Percentiles rank a stretch among this genome's conserved stretches.
Conservation (phyloP, 345 rosid genomes). For the Sonneratia caseolaris region DNA sequence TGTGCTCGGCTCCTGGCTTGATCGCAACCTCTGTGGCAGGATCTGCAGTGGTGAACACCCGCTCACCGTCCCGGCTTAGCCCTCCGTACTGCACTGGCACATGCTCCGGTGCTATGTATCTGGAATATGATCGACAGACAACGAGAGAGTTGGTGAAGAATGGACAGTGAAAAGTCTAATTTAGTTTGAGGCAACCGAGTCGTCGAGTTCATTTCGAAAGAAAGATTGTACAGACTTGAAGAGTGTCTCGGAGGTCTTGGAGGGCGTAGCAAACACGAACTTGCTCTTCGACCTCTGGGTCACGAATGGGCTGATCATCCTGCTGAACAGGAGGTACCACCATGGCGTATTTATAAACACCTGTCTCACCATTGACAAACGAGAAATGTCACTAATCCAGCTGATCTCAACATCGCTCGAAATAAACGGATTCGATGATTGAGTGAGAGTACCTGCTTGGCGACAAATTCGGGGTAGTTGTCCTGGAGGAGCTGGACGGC, state of each 20-base stretch:
- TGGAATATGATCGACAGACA: slow-evolving; percentile 7
- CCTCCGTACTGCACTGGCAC: slow-evolving; percentile 66
- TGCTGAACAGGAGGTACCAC: slow-evolving; percentile 62
- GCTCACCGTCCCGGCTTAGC: slow-evolving; percentile 44
- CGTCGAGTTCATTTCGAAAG: not conserved
- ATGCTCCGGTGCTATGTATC: slow-evolving; percentile 59
- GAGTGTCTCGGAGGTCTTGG: slow-evolving; percentile 54
- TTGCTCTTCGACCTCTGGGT: slow-evolving; percentile 70
- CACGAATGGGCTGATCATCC: slow-evolving; percentile 62
- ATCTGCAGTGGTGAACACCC: slow-evolving; percentile 42
- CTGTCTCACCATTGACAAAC: slow-evolving; percentile 15
- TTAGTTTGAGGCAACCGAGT: not conserved
- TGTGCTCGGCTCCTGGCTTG: slow-evolving; percentile 58
- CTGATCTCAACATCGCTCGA: slow-evolving; percentile 1
- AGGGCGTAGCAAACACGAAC: slow-evolving; percentile 51
- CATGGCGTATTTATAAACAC: slow-evolving; percentile 71
- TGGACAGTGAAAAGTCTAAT: not conserved
- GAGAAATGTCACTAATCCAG: no score
- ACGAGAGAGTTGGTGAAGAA: not conserved
- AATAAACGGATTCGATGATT: no score
- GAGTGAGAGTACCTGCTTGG: slow-evolving; percentile 33
- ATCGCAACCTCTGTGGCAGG: slow-evolving; percentile 41
- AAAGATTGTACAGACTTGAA: slow-evolving; percentile 44
- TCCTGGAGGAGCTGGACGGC: slow-evolving; percentile 80
- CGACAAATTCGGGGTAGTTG: slow-evolving; percentile 92